phyloP scores from a whole-genome alignment of 495 filamentous ascomycete species.

The Neurospora intermedia region DNA sequence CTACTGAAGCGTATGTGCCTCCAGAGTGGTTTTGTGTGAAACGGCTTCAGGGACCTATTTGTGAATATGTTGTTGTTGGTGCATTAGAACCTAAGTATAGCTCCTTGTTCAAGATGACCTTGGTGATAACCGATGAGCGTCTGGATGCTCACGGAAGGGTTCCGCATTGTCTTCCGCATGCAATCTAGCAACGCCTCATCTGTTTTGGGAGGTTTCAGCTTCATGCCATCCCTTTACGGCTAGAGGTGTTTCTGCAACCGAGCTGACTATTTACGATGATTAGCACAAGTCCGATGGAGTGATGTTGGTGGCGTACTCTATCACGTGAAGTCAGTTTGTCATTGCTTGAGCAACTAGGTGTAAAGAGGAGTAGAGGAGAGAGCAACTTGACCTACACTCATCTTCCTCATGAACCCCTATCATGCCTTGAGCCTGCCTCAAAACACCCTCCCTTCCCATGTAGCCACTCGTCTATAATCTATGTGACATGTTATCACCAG shows the following conservation, averaged over 20 bases:
- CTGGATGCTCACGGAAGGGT: neutral
- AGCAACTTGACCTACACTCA: neutral
- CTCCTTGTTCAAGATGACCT: neutral
- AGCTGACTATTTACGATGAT: neutral
- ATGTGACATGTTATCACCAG: neutral
- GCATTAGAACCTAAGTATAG: neutral
- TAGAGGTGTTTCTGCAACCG: neutral
- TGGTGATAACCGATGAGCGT: neutral
- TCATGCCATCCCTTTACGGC: neutral
- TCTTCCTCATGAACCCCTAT: neutral
- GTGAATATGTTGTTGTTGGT: neutral
- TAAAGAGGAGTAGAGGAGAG: neutral
- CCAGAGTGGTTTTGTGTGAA: neutral
- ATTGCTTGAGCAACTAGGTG: neutral
- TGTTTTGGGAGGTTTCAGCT: neutral
- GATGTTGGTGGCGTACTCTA: neutral
- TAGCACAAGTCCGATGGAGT: neutral
- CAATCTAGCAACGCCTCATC: neutral
- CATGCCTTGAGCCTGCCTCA: neutral
- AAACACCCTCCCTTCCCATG: neutral
- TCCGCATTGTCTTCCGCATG: neutral
- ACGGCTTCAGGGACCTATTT: neutral
- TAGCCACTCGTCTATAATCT: neutral
- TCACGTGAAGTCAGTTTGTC: neutral
- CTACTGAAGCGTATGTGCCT: neutral